phyloP scores from a whole-genome alignment of 208 protist species.

The Trypanosoma brucei region DNA sequence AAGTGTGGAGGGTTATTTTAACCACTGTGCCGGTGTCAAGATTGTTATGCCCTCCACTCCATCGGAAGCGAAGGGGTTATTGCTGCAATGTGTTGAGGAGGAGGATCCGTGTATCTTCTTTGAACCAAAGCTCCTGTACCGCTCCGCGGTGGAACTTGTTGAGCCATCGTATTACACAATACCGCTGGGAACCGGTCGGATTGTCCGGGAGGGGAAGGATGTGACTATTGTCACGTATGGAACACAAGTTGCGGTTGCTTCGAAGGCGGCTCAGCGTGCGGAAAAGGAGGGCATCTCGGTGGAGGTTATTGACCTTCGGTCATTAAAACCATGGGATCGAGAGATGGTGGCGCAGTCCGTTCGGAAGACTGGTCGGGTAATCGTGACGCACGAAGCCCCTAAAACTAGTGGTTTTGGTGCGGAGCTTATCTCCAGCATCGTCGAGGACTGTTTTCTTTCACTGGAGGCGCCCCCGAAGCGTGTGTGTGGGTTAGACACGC shows the following conservation, averaged over 20 bases:
- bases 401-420: conserved; percentile 93
- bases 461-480: conserved; percentile 95
- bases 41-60: conserved; percentile 78
- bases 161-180: conserved; percentile 92
- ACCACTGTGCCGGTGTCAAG: conserved; percentile 92
- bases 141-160: conserved; percentile 88
- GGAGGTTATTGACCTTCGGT: conserved; percentile 96
- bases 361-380: conserved; percentile 88
- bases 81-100: conserved; percentile 92
- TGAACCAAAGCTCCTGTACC: conserved; percentile 96
- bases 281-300: conserved; percentile 82
- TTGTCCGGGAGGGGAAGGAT: conserved; percentile 87
- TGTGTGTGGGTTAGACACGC: conserved; percentile 96
- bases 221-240: conserved; percentile 96
- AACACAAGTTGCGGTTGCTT: conserved; percentile 76
- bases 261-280: conserved; percentile 79
- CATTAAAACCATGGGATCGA: conserved; percentile 94
- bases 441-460: conserved; percentile 91
- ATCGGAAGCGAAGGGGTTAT: conserved; percentile 82
- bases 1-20: conserved; percentile 94
- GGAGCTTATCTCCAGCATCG: conserved; percentile 92
- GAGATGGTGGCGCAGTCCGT: conserved; percentile 91
- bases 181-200: conserved; percentile 91
- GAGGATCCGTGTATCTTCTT: conserved; percentile 95
- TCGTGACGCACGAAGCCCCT: conserved; percentile 94